Evolutionary conservation across 202 grass and related monocot species (phyloP).

Genomic region (Carex sylvatica): DNA sequence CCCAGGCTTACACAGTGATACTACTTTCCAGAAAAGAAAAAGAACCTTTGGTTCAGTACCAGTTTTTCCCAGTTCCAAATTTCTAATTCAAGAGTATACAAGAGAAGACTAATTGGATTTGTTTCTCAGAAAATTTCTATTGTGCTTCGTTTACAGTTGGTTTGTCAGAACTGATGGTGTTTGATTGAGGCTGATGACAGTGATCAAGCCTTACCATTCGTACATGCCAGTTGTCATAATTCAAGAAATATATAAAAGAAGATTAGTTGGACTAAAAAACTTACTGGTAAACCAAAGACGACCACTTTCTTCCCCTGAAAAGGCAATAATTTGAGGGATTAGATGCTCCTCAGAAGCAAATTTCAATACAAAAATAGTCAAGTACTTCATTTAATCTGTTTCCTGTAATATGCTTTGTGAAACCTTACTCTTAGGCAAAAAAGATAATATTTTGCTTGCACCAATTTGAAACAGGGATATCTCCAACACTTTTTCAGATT

Average conservation of each 20-base stretch:
- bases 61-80: no score
- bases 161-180: no score
- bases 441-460: no score
- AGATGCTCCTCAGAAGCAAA: background rate
- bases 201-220: no score
- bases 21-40: no score
- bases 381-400: background rate
- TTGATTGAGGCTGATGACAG: no score
- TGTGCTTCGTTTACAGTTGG: no score
- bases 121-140: background rate
- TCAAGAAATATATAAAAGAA: background rate
- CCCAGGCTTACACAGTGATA: no score
- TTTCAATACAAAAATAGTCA: background rate
- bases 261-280: background rate
- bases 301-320: conserved; percentile 97
- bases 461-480: background rate
- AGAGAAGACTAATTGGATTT: background rate
- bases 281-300: conserved; percentile 90
- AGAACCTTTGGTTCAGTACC: no score
- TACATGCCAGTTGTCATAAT: background rate
- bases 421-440: no score
- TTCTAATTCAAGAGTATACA: no score
- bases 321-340: background rate
- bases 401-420: background rate
- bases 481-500: background rate